Base-by-base conservation (phyloP, 805 yeast species). In the Cyberlindnera xylosilytica region DNA sequence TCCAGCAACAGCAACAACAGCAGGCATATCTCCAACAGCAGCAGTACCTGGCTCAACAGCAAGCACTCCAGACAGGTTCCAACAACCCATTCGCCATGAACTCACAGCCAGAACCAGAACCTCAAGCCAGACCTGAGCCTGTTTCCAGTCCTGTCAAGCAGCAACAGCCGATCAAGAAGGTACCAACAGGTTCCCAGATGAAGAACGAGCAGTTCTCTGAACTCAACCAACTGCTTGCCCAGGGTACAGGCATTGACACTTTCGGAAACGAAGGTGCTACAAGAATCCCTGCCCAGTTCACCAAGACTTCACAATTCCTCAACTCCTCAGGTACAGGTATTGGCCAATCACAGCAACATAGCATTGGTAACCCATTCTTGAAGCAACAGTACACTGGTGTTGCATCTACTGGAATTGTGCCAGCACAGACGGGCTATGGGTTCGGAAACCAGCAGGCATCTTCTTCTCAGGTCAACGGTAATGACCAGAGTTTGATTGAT, bases 221-320 rank as follows among this genome's bases (percentile, higher is more conserved):
- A 46, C 74, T 91, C 58, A 89, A 89, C 66, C 74, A 76, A 41
- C 70, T 90, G 41, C 69, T 91, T 50, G 87, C 93, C 11, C 77
- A 79, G 34, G 97, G 96, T 22, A 87, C 96, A 0, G 97, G 96
- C 24, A 71, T 88, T 44, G 99, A 90, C 66, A 90, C 97, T 0
- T 93, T 87, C 63, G 96, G 96, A 61, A 88, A 87, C 63, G 80
- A 84, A 15, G 96, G 96, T 41, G 82, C 79, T 17, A 63, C 79
- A 7, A 81, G 97, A 67, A 77, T 91, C 42, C 96, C 98, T 3
- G 95, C 95, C 35, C 97, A 91, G 58, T 91, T 86, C 61, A 91
- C 97, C 1, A 78, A 76, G 51, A 81, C 93, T 2, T 81, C 83
- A 5, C 81, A 78, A 15, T 89, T 90, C 60, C 74, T 91, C 54